Percentiles rank a stretch among this genome's conserved stretches.
phyloP scores from a whole-genome alignment of 768 basidiomycete species.

The Suillus placidus region DNA sequence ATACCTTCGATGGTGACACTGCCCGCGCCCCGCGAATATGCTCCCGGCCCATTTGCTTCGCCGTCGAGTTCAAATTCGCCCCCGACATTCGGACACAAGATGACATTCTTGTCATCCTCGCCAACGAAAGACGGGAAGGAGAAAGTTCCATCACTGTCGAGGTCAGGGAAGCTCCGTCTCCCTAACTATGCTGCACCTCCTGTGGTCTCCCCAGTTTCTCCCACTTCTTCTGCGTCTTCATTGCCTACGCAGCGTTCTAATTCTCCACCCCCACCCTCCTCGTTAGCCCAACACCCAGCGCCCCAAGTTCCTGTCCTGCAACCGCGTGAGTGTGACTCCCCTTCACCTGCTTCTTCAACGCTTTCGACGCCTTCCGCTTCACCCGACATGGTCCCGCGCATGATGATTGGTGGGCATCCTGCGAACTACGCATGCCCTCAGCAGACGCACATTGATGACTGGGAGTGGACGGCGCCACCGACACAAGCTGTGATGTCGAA shows the following conservation, averaged over 20 bases:
- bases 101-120: background rate
- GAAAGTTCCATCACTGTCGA: background rate
- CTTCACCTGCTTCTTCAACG: slow-evolving; percentile 31
- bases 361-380: slow-evolving; percentile 29
- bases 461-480: slow-evolving; percentile 26
- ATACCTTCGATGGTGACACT: slow-evolving; percentile 1
- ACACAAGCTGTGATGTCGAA: slow-evolving; percentile 3
- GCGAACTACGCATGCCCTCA: slow-evolving; percentile 17
- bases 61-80: background rate
- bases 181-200: slow-evolving; percentile 39
- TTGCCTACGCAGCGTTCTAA: background rate
- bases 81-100: background rate
- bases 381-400: slow-evolving; percentile 22
- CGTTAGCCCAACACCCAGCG: background rate
- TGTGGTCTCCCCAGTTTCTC: background rate
- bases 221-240: slow-evolving; percentile 7
- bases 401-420: slow-evolving; percentile 30
- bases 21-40: slow-evolving; percentile 18
- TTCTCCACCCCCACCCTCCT: slow-evolving; percentile 2
- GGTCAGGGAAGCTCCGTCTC: slow-evolving; percentile 30
- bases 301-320: background rate
- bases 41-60: slow-evolving; percentile 11
- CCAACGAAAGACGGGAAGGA: background rate
- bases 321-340: slow-evolving; percentile 17
- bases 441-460: slow-evolving; percentile 17